Conservation (phyloP, 108 stramenopile species). For the Nannochloropsis granulata region DNA sequence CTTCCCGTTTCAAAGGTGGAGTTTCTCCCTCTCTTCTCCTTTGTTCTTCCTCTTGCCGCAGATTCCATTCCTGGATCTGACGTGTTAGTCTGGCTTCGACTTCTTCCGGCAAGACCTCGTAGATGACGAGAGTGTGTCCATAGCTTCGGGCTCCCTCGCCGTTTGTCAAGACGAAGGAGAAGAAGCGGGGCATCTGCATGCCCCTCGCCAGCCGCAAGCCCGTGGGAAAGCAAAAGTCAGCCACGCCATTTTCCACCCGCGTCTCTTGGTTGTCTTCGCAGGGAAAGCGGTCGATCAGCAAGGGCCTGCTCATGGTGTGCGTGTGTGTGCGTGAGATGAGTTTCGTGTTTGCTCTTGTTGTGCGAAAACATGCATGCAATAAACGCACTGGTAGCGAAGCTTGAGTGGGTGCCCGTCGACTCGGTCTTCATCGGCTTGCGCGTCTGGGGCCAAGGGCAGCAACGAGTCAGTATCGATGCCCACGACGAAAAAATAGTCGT, state of each 20-base stretch:
- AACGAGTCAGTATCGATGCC: not conserved
- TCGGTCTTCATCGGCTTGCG: not conserved
- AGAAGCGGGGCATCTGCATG: not conserved
- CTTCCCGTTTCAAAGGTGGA: not conserved
- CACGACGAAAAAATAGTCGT: not conserved
- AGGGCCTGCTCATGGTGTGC: not conserved
- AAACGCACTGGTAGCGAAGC: not conserved
- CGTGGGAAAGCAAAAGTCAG: not conserved
- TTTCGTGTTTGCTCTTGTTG: not conserved
- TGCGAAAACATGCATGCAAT: not conserved
- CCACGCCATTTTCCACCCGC: not conserved
- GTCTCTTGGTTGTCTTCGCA: not conserved
- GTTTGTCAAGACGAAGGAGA: not conserved
- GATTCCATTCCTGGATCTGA: not conserved
- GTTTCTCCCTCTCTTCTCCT: too few species aligned
- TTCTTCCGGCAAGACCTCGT: not conserved
- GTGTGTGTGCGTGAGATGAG: not conserved
- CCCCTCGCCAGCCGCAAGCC: not conserved
- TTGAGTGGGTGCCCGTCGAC: not conserved
- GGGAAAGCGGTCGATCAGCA: not conserved
- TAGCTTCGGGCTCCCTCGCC: not conserved
- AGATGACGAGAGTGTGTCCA: not conserved
- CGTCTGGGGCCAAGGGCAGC: not conserved
- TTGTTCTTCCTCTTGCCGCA: not conserved
- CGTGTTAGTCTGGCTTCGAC: not conserved